A percentile compares a stretch with the other conserved stretches of the same genome.
These are phyloP conservation scores for Eremochloa ophiuroides DNA, from an alignment of 176 grass and related monocot species.

Conservation along the genomic window DNA sequence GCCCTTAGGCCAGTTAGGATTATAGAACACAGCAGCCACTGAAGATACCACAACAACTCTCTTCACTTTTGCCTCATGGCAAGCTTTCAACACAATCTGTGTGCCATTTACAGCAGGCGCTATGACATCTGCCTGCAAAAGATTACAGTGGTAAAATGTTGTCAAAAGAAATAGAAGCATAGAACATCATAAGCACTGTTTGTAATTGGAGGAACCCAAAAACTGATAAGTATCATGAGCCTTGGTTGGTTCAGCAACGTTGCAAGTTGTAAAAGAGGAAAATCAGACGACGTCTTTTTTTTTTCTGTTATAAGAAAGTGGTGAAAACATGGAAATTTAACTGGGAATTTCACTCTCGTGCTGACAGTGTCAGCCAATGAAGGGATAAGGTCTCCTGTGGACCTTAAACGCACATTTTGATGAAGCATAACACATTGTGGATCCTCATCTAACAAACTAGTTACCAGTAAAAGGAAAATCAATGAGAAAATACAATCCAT, in stretches of 20 bases:
- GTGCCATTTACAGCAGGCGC: conserved; percentile 72
- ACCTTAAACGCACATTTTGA: neutral
- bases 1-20: conserved; percentile 61
- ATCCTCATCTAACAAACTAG: neutral
- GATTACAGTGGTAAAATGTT: neutral
- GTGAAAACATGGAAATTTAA: neutral
- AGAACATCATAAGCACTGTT: neutral
- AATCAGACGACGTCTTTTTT: neutral
- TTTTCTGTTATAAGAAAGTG: neutral
- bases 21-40: conserved; percentile 20
- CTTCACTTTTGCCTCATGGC: conserved; percentile 58
- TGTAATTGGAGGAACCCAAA: neutral
- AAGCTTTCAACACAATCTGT: conserved; percentile 68
- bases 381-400: neutral
- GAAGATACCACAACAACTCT: conserved; percentile 74
- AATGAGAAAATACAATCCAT: neutral
- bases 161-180: neutral
- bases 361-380: neutral
- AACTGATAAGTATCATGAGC: neutral
- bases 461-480: neutral
- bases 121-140: conserved; percentile 53
- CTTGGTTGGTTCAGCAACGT: neutral
- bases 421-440: neutral
- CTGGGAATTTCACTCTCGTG: neutral
- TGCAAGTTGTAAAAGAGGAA: neutral